These are phyloP conservation scores for Bipolaris zeicola DNA, from an alignment of 2,329 filamentous ascomycete genomes.

Conservation along the genomic window DNA sequence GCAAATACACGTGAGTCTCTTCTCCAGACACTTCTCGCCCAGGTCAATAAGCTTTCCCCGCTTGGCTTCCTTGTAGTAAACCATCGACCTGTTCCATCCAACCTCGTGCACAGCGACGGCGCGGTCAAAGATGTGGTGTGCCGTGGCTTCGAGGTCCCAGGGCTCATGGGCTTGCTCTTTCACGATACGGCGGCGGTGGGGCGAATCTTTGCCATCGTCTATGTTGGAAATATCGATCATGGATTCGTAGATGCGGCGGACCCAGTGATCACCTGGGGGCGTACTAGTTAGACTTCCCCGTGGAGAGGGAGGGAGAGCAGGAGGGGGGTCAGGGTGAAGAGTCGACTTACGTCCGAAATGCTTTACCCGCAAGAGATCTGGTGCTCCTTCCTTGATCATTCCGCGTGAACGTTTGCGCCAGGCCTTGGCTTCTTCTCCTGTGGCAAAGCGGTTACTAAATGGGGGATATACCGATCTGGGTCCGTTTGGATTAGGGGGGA, in stretches of 20 bases:
- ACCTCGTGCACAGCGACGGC: conserved; percentile 32
- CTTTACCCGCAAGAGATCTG: conserved; percentile 30
- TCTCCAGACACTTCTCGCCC: conserved; percentile 23
- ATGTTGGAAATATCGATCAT: conserved; percentile 33
- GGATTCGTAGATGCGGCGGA: conserved; percentile 36
- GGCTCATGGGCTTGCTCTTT: conserved; percentile 8
- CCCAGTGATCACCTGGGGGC: conserved; percentile 33
- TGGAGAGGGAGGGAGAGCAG: neutral
- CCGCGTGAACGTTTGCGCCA: conserved; percentile 25
- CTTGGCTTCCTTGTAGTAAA: conserved; percentile 34
- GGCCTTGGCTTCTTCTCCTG: conserved; percentile 21
- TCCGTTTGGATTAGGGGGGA: too few species aligned
- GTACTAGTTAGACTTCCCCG: too few species aligned
- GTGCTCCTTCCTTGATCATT: conserved; percentile 17
- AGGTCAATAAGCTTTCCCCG: conserved; percentile 32
- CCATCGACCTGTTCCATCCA: conserved; percentile 25
- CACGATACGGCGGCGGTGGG: conserved; percentile 29
- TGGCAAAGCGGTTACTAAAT: conserved; percentile 19
- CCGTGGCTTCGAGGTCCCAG: conserved; percentile 35
- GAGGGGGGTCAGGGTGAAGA: neutral
- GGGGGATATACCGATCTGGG: too few species aligned
- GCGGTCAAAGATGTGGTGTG: conserved; percentile 39
- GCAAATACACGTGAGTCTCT: conserved; percentile 31
- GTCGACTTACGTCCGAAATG: conserved; percentile 25
- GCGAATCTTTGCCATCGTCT: conserved; percentile 21